Evolutionary conservation across 2,329 filamentous ascomycete species (phyloP), one percentile per base, ranked within the genome.

Genomic region (Penicillium frequentans): DNA sequence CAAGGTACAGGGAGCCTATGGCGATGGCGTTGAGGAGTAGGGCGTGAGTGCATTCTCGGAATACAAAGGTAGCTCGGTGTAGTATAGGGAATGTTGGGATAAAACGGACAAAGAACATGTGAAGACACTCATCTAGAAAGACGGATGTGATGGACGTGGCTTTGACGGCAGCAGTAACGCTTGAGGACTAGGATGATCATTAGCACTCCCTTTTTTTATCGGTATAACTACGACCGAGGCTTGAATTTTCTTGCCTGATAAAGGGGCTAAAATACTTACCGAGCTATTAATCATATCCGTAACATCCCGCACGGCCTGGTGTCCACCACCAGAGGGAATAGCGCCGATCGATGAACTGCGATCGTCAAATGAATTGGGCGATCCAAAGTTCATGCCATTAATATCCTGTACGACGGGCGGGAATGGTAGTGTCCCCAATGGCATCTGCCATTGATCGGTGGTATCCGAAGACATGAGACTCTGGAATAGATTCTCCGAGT

Each of bases 31-130:
- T 79, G 0, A 79, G 63, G 1, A 79, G 63, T 14, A 79, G 62
- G 16, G 77, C 71, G 54, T 79, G 76, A 1, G 74, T 74, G 60
- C 75, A 78, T 57, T 79, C 76, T 44, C 73, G 69, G 52, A 79
- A 79, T 1, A 78, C 70, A 26, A 79, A 79, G 0, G 77, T 79
- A 31, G 76, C 71, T 56, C 73, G 68, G 63, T 79, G 76, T 16
- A 79, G 61, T n/a, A 79, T 68, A 5, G 77, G 77, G 53, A 79
- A 79, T 1, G 76, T 79, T 3, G 77, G 77, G 26, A 79, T 78
- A 56, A 80, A 79, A 16, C 75, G 71, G 14, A 71, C 70, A 54
- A 79, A 80, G 64, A 79, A 80, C 75, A 79, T 78, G 56, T 80
- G 77, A 16, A 80, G 62, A 59, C 77, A 79, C 59, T 77, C 75